Evolutionary conservation across 2,329 filamentous ascomycete genomes (phyloP).

Genomic region (Herpotrichia juniperi): DNA sequence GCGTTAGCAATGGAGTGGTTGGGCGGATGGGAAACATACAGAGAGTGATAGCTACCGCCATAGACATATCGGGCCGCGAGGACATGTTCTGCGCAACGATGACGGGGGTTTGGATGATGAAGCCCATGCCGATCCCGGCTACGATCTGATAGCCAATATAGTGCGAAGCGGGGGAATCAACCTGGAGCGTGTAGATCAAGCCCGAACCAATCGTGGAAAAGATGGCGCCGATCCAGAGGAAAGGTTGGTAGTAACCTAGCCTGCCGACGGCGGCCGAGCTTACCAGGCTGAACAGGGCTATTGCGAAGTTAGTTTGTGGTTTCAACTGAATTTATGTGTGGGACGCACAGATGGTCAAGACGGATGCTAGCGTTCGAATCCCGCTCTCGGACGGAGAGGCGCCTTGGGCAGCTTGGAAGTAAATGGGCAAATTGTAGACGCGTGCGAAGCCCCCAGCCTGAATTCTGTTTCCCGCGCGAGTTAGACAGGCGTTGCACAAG

Average conservation of each 20-base stretch:
- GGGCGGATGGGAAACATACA: background rate
- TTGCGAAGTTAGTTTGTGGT: background rate
- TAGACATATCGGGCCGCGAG: conserved; percentile 39
- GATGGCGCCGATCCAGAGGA: conserved; percentile 25
- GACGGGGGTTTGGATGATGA: conserved; percentile 30
- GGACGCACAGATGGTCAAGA: conserved; percentile 5
- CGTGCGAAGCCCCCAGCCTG: background rate
- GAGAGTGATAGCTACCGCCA: conserved; percentile 35
- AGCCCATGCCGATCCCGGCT: conserved; percentile 44
- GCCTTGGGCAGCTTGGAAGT: conserved; percentile 47
- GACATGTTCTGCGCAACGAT: conserved; percentile 44
- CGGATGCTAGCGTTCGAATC: conserved; percentile 4
- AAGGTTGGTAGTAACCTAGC: conserved; percentile 1
- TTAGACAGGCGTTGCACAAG: background rate
- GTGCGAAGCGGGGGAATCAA: conserved; percentile 36
- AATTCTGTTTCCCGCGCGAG: background rate
- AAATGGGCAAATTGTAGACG: conserved; percentile 29
- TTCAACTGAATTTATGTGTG: background rate
- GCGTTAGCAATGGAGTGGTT: background rate
- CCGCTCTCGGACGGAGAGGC: conserved; percentile 11
- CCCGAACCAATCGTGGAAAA: conserved; percentile 46
- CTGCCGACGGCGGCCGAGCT: background rate
- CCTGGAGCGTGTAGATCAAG: conserved; percentile 48
- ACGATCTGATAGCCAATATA: conserved; percentile 57
- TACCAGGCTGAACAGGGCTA: background rate